Percentiles rank a stretch among this genome's conserved stretches.
phyloP scores from a whole-genome alignment of 345 rosid species.

The Murraya paniculata region DNA sequence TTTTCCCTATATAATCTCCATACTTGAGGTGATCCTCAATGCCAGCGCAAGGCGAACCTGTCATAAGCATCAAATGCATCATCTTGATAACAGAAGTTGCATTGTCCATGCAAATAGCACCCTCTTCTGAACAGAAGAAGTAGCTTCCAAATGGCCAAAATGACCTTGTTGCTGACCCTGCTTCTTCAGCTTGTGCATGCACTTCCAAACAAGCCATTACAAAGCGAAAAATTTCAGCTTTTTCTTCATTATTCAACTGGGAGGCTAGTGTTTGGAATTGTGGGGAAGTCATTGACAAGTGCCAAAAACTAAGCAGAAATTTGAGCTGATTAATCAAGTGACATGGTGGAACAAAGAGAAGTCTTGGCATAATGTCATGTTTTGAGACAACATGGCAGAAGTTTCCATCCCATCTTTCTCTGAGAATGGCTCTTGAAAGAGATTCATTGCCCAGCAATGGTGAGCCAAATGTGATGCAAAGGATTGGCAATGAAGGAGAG shows the following conservation, averaged over 20 bases:
- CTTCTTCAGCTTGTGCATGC: constrained; percentile 3
- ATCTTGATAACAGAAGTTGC: constrained; percentile 44
- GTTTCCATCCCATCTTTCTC: constrained; percentile 60
- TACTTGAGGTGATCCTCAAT: constrained; percentile 63
- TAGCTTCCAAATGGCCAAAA: constrained; percentile 79
- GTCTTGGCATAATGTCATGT: constrained; percentile 53
- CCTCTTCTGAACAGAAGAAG: constrained; percentile 62
- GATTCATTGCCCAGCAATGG: constrained; percentile 70
- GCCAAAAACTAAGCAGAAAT: constrained; percentile 30
- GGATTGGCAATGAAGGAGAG: constrained; percentile 28
- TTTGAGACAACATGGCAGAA: constrained; percentile 68
- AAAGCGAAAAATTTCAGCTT: constrained; percentile 17
- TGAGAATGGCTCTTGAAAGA: constrained; percentile 54
- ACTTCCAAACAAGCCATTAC: constrained; percentile 20
- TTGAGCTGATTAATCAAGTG: constrained; percentile 24
- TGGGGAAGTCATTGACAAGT: constrained; percentile 26
- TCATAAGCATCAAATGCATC: constrained; percentile 48
- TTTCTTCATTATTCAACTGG: constrained; percentile 17
- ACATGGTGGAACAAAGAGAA: constrained; percentile 36
- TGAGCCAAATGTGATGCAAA: constrained; percentile 81
- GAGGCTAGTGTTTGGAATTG: constrained; percentile 3
- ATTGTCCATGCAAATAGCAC: constrained; percentile 77
- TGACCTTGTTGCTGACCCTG: neutral
- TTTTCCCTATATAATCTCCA: constrained; percentile 38
- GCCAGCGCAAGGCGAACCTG: constrained; percentile 28